Evolutionary conservation across 805 yeast species (phyloP), one percentile per base, ranked within the genome.

Genomic region (Metschnikowia lachancei): DNA sequence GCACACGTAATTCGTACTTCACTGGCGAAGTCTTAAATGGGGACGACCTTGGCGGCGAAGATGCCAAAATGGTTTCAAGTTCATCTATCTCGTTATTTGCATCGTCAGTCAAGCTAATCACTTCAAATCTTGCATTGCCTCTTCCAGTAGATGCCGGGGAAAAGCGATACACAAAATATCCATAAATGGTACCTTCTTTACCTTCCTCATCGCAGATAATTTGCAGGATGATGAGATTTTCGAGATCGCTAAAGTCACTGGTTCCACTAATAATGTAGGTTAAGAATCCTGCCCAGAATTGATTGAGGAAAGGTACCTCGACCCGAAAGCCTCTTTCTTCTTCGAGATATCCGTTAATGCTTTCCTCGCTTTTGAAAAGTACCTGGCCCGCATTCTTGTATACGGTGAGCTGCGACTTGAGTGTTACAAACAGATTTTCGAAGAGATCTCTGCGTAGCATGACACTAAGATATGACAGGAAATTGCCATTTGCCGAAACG

Each of bases 21-120:
- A 41, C 41, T 0, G 68, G 65, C 5, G 67, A 59, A 1, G 55
- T 34, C 29, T 60, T 62, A 13, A 52, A 50, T 1, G 76, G 76
- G 7, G 75, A 70, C 2, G 75, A 65, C 38, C 34, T 59, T 8
- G 52, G 47, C 0, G 75, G 71, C 1, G 75, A 69, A 39, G 68
- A 66, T 1, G 73, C 76, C 10, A 70, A 38, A 7, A 69, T 72
- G 1, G 76, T 71, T 28, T 71, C 76, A 36, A 66, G 68, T 19
- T 54, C 55, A 13, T 56, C 64, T 1, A 51, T 56, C 2, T 53
- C 64, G 7, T 31, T 19, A 6, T 19, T 32, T 14, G n/a, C 22
- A 11, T 36, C 47, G 9, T 40, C 41, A 11, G 31, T 28, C 18
- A 52, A 36, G 11, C 30, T 18, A 16, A 47, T 30, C 38, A 45